phyloP scores from a whole-genome alignment of 495 filamentous ascomycete genomes.

The Physcia stellaris region DNA sequence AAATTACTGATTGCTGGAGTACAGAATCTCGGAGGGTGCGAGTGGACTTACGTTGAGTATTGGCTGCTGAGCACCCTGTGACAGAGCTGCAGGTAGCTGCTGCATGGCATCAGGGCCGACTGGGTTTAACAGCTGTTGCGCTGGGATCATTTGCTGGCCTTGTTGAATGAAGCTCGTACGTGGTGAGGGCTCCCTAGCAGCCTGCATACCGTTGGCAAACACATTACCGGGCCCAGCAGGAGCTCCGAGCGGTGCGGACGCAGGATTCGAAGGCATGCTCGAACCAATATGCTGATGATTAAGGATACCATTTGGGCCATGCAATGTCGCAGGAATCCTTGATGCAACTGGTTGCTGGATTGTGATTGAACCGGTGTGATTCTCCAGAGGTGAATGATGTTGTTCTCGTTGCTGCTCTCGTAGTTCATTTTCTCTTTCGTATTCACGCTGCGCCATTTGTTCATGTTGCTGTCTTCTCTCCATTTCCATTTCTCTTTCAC shows the following conservation, averaged over 20 bases:
- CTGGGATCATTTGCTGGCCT: conserved; percentile 36
- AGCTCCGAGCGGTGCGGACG: conserved; percentile 46
- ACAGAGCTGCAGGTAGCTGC: conserved; percentile 42
- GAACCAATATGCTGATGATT: conserved; percentile 47
- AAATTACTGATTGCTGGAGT: not conserved
- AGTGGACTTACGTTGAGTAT: conserved; percentile 65
- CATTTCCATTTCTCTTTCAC: conserved; percentile 31
- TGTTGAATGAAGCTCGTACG: conserved; percentile 55
- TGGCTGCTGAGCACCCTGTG: conserved; percentile 81
- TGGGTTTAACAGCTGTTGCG: conserved; percentile 45
- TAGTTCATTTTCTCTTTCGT: conserved; percentile 43
- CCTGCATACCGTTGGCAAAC: conserved; percentile 54
- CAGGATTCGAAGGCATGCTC: conserved; percentile 33
- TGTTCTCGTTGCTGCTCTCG: conserved; percentile 49
- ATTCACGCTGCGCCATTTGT: conserved; percentile 18
- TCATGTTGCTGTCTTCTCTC: conserved; percentile 30
- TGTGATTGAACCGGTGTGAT: conserved; percentile 68
- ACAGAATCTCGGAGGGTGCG: not conserved
- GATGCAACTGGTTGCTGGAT: conserved; percentile 86
- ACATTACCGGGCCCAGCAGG: conserved; percentile 48
- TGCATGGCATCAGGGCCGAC: conserved; percentile 28
- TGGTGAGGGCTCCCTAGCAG: conserved; percentile 40
- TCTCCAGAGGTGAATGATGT: conserved; percentile 52
- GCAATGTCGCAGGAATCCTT: conserved; percentile 63
- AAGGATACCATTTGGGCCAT: conserved; percentile 76